Evolutionary conservation across 2,329 filamentous ascomycete species (phyloP).

Genomic region (Anisogramma anomala): DNA sequence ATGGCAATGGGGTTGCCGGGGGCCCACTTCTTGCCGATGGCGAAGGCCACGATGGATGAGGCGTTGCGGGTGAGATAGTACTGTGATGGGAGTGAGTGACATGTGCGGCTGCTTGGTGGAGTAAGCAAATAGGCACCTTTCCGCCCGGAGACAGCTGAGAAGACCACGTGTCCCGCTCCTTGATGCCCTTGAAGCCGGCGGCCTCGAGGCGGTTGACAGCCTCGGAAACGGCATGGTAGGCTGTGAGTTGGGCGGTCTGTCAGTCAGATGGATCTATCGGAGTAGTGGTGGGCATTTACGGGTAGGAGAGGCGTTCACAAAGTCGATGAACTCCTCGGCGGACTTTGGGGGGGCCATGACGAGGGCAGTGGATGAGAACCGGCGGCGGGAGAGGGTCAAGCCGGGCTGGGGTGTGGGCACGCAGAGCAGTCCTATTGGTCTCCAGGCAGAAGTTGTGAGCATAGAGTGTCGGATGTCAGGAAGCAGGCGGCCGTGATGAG

Average conservation of each 20-base stretch:
- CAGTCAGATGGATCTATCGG: neutral
- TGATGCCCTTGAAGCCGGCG: slow-evolving; percentile 79
- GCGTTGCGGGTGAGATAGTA: slow-evolving; percentile 93
- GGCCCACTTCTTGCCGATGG: slow-evolving; percentile 81
- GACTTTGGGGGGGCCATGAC: slow-evolving; percentile 7
- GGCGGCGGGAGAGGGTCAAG: neutral
- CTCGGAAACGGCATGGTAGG: slow-evolving; percentile 85
- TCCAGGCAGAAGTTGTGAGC: slow-evolving; percentile 7
- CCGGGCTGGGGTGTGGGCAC: neutral
- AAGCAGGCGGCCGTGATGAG: neutral
- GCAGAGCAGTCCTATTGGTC: neutral
- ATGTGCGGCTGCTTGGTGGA: neutral
- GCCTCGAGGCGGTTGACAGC: slow-evolving; percentile 64
- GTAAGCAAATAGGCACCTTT: slow-evolving; percentile 36
- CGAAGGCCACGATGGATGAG: slow-evolving; percentile 86
- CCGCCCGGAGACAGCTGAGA: slow-evolving; percentile 70
- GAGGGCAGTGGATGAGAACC: slow-evolving; percentile 17
- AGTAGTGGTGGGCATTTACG: slow-evolving; percentile 13
- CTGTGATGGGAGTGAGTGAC: slow-evolving; percentile 13
- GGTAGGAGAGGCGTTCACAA: slow-evolving; percentile 6
- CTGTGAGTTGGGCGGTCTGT: slow-evolving; percentile 32
- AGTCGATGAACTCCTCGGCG: slow-evolving; percentile 6
- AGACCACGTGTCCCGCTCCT: slow-evolving; percentile 83
- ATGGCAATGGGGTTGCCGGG: slow-evolving; percentile 85
- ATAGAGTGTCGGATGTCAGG: neutral